Base-by-base conservation (phyloP, 768 basidiomycete genomes). In the Leccinum olivaceopallidum region DNA sequence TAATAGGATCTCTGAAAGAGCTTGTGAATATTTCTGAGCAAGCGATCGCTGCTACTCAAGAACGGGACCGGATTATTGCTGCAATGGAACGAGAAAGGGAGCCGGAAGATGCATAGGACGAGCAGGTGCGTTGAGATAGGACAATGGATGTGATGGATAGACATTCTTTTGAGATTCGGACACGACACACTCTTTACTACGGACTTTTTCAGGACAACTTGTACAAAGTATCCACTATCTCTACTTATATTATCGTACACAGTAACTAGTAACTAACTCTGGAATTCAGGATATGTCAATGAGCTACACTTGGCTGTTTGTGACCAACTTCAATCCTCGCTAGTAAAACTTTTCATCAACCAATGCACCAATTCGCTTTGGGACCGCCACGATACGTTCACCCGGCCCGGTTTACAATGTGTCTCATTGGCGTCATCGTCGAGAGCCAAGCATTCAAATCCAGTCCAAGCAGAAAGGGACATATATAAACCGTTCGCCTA, bases 11-110 rank as follows among this genome's bases (percentile, higher is more conserved):
- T 2, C 44, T 79, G 24, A 72, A 62, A 51, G 69, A 68, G 59
- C 50, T 80, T 57, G 65, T 75, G 18, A 67, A 65, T 36, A 61
- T 76, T 2, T 75, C 78, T 2, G 77, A 80, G 53, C 60, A 65
- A 14, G 71, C 78, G 0, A 52, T 78, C 12, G 57, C 56, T 9
- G 71, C 69, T 10, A 59, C 78, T 24, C 67, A 62, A 10, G 71
- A 73, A 34, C 75, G 76, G 3, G 71, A 79, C 44, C 60, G 59
- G 20, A 49, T 73, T 6, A 59, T 67, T 48, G 61, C 56, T 5
- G 13, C 34, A 2, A 51, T 63, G 30, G 58, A 55, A 26, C 57
- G 36, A n/a, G 65, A 62, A 28, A 54, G 3, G 30, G 64, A 64
- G 30, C 57, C 51, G n/a, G 61, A 56, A 18, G 51, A 56, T 36